These are phyloP conservation scores for Backusella tuberculispora DNA, from an alignment of 192 early-diverging fungal species.

Conservation along the genomic window DNA sequence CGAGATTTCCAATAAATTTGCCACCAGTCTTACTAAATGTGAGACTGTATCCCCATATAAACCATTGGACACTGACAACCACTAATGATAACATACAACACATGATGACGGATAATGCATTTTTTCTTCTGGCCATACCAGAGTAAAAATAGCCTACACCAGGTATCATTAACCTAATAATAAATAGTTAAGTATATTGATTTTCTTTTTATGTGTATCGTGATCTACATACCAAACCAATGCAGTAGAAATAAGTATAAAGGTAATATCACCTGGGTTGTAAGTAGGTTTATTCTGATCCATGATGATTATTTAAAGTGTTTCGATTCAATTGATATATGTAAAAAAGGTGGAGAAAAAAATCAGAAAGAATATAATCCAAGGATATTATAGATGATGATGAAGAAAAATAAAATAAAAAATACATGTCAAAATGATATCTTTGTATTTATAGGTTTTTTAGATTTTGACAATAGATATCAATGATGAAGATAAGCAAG, in stretches of 20 bases:
- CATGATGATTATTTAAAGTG: not conserved
- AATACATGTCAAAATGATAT: not conserved
- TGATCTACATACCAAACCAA: conserved; percentile 65
- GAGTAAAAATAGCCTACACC: conserved; percentile 97
- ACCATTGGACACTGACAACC: conserved; percentile 91
- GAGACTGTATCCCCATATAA: conserved; percentile 91
- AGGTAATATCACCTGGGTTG: conserved; percentile 62
- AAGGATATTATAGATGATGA: no score
- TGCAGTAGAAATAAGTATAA: conserved; percentile 70
- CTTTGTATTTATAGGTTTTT: not conserved
- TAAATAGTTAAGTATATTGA: not conserved
- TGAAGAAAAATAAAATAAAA: not conserved
- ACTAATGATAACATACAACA: conserved; percentile 79
- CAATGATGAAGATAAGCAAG: not conserved
- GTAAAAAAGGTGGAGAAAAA: not conserved
- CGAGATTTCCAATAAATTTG: conserved; percentile 82
- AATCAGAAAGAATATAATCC: not conserved
- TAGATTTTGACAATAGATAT: not conserved
- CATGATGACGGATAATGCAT: conserved; percentile 89
- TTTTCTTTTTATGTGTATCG: not conserved
- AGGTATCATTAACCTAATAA: conserved; percentile 80
- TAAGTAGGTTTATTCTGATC: conserved; percentile 7
- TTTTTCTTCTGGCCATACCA: conserved; percentile 91
- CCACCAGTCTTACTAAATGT: conserved; percentile 78
- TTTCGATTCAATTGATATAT: not conserved